Base-by-base conservation (phyloP, 2,329 filamentous ascomycete species). In the Cladobotryum protrusum region DNA sequence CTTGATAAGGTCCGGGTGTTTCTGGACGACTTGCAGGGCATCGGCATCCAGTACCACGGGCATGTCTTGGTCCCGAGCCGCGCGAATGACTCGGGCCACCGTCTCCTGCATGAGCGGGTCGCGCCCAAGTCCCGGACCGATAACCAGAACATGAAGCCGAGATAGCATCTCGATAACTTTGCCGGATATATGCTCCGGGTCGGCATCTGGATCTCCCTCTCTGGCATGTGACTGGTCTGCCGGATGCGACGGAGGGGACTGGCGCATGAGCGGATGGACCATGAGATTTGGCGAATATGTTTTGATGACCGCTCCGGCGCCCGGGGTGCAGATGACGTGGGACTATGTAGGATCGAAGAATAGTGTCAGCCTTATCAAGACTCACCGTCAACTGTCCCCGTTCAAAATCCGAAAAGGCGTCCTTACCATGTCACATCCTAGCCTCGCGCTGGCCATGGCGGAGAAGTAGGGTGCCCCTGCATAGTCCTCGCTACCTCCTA, bases 381-480 rank as follows among this genome's bases (percentile, higher is more conserved):
- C 47, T 18, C 2, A 15, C 18, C 32, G 19, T n/a, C 1, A 7
- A 20, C 9, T 4, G 11, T 17, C 17, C 34, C 34, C 11, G 3
- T 18, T 6, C 9, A 15, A 5, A 32, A 18, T 9, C 43, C 41
- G 15, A 19, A 7, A 29, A n/a, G n/a, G 24, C 24, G 24, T 29
- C 24, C 24, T 49, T 75, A 92, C 89, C 88, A 96, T 88, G 63
- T 96, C 90, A 62, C 86, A 89, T 4, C 92, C 93, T 51, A 97
- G 72, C 62, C 87, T 83, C 43, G 93, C 93, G 57, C 89, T 96
- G 12, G 93, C 93, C 83, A 96, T 96, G 56, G 92, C 91, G 17
- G 92, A 96, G 72, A 99, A 99, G 72, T 96, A 99, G 12, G 93
- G 93, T 52, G 93, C 93, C 35, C 93, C 93, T 1, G 93, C 96